Base-by-base conservation (phyloP, 768 basidiomycete species). In the Suillus hirtellus region DNA sequence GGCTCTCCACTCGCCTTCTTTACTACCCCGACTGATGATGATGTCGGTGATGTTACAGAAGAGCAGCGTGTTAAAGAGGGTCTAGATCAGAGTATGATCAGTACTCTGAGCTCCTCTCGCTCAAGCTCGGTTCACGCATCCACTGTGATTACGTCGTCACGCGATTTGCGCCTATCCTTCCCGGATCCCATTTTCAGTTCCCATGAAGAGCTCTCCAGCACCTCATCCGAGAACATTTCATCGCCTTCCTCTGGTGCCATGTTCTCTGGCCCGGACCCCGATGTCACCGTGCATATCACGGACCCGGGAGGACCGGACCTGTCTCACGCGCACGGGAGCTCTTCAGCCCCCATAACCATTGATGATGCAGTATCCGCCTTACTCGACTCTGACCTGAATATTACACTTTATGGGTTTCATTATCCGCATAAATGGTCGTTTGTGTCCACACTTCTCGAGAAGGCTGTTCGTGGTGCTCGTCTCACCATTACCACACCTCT, bases 181-280 rank as follows among this genome's bases (percentile, higher is more conserved):
- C 91, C 91, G 44, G 91, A 93, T 76, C 91, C 91, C 64, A 82
- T 93, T 71, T 87, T 86, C 61, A 89, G 88, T 72, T 89, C 89
- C 60, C 82, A 80, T 65, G 82, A 86, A 75, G 85, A 89, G 63
- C 77, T 84, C 59, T 69, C 77, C 56, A 81, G 80, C 72, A 80
- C 82, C 64, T 86, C 88, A 40, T 86, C 83, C 70, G 84, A 87
- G 66, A 80, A 84, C 42, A 68, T 79, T 54, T 78, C 82, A 62
- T 74, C 76, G 58, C 74, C 77, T 60, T 11, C 40, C 40, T 72
- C 79, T 65, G 80, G 81, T 60, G 69, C 69, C 52, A 61, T 63
- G 24, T 67, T 70, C 43, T 66, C 70, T 64, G 65, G 59, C 21
- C 61, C 62, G 46, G 71, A 71, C 19, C 46, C 52, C 42, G 72